phyloP scores from a whole-genome alignment of 129 eudicot species.

The Lonicera japonica region DNA sequence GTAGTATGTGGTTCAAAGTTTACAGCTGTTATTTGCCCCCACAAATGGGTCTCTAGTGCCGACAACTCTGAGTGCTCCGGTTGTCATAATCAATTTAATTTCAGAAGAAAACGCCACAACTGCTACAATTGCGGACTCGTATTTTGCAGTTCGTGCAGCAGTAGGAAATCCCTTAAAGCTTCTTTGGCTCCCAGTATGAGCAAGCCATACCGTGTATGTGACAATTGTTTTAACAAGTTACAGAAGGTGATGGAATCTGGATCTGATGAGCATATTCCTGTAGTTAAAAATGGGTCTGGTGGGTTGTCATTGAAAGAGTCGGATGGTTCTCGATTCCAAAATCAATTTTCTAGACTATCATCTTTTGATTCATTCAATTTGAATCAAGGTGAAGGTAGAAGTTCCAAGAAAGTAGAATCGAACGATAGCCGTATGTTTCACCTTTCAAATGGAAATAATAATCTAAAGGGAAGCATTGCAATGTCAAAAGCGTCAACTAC shows the following conservation, averaged over 20 bases:
- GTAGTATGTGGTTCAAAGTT: conserved; percentile 89
- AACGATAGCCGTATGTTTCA: conserved; percentile 46
- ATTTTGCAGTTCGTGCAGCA: conserved; percentile 84
- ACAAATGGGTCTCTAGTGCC: conserved; percentile 63
- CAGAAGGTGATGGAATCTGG: conserved; percentile 49
- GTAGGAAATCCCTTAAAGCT: conserved; percentile 72
- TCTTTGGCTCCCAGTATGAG: conserved; percentile 76
- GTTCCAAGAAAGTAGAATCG: conserved; percentile 34
- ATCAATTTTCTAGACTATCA: conserved; percentile 50
- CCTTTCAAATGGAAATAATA: conserved; percentile 31
- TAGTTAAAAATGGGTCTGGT: conserved; percentile 35
- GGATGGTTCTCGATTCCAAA: conserved; percentile 28
- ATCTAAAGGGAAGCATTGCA: conserved; percentile 40
- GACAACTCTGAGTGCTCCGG: conserved; percentile 83
- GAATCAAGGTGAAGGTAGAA: conserved; percentile 39
- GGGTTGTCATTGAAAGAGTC: conserved; percentile 46
- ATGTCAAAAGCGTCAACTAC: conserved; percentile 35
- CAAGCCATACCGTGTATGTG: conserved; percentile 96
- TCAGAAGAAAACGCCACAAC: conserved; percentile 87
- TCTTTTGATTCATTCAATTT: conserved; percentile 47
- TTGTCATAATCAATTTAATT: conserved; percentile 69
- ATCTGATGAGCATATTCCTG: conserved; percentile 29
- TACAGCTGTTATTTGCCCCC: conserved; percentile 80
- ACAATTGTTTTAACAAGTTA: conserved; percentile 69
- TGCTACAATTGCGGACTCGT: conserved; percentile 97